Conservation (phyloP, 2,329 filamentous ascomycete species). For the Pseudohalonectria lignicola region DNA sequence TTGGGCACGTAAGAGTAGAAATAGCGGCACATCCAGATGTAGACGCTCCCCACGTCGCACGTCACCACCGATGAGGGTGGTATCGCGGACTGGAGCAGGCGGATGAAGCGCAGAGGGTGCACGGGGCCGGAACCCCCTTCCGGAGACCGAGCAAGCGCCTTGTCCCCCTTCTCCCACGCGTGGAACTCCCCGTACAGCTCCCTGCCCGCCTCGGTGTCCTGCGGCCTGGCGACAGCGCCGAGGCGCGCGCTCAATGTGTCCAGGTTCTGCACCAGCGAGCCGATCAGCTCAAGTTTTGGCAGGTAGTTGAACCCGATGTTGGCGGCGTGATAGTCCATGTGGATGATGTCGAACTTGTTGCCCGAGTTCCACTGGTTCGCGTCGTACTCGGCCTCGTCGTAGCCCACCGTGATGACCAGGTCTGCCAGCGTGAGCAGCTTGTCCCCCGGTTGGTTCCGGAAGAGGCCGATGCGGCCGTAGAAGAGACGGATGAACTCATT, state of each 20-base stretch:
- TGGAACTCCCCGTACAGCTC: conserved; percentile 22
- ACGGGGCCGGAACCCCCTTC: conserved; percentile 20
- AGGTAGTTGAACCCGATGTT: conserved; percentile 29
- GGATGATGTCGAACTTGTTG: conserved; percentile 24
- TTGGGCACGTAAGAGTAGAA: conserved; percentile 31
- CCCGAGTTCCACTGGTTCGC: conserved; percentile 28
- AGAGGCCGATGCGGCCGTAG: conserved; percentile 33
- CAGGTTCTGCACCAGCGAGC: conserved; percentile 28
- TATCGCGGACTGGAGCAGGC: conserved; percentile 26
- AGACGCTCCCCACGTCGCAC: conserved; percentile 34
- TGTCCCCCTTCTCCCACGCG: conserved; percentile 17
- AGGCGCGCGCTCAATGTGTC: conserved; percentile 20
- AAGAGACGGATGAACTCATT: conserved; percentile 30
- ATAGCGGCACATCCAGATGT: conserved; percentile 35
- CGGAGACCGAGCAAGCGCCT: not conserved
- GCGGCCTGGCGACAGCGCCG: conserved; percentile 17
- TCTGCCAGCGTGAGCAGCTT: conserved; percentile 29
- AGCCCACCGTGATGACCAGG: conserved; percentile 31
- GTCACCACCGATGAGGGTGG: conserved; percentile 27
- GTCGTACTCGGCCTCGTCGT: conserved; percentile 36
- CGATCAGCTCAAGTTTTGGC: conserved; percentile 28
- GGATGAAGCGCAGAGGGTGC: conserved; percentile 33
- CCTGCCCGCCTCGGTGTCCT: conserved; percentile 21
- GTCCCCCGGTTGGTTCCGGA: conserved; percentile 36
- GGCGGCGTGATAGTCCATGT: conserved; percentile 28